Percentiles rank a stretch among this genome's conserved stretches.
Conservation (phyloP, 1,284 basidiomycete genomes). For the Rhodotorula sp. region DNA sequence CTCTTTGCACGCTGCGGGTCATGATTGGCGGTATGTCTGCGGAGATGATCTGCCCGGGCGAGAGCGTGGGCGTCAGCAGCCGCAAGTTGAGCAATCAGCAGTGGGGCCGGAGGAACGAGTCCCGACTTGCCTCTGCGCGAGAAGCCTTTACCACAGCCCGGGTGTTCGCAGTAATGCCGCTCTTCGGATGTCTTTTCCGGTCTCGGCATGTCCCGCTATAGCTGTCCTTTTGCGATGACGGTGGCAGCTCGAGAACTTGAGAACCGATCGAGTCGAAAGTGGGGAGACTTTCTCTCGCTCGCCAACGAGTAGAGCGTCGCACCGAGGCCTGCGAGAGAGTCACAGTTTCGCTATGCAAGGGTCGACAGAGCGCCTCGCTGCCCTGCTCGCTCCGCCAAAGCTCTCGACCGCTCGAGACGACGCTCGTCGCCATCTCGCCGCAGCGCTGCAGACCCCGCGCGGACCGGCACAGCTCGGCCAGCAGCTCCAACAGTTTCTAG, state of each 20-base stretch:
- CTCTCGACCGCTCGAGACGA: not conserved
- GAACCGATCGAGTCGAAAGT: no score
- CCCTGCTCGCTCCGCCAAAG: conserved; percentile 15
- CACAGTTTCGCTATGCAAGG: no score
- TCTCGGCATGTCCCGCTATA: not conserved
- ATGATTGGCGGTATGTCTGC: conserved; percentile 1
- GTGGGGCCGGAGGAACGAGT: not conserved
- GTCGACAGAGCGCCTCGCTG: conserved; percentile 1
- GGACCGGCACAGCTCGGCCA: conserved; percentile 11
- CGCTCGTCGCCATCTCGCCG: conserved; percentile 2
- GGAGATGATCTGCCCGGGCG: not conserved
- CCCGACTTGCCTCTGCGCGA: not conserved
- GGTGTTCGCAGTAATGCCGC: not conserved
- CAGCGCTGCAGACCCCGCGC: conserved; percentile 10
- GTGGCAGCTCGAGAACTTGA: not conserved
- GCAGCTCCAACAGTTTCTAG: not conserved
- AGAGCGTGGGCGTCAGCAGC: not conserved
- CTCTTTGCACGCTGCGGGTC: not conserved
- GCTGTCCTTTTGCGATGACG: not conserved
- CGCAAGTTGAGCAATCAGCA: no score
- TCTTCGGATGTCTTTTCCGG: not conserved
- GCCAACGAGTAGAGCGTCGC: no score
- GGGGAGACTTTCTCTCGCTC: no score
- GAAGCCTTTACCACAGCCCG: conserved; percentile 2
- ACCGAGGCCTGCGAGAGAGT: no score